Base-by-base conservation (phyloP, 768 basidiomycete genomes). In the Boletus barrowsii region DNA sequence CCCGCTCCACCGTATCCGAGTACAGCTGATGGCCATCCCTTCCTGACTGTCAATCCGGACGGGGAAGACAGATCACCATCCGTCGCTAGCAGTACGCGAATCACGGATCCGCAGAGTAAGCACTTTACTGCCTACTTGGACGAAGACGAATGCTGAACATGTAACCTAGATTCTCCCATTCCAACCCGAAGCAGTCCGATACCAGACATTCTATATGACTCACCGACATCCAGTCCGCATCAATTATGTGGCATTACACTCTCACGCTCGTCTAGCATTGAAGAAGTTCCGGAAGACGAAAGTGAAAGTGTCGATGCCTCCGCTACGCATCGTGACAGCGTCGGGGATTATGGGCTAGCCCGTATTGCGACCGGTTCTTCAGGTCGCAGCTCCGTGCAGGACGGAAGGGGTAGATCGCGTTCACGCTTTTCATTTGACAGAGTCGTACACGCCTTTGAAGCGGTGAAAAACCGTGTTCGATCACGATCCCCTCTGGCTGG, bases 401-500 rank as follows among this genome's bases (percentile, higher is more conserved):
- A 59, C 15, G 20, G 37, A 32, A 68, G 75, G n/a, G 72, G 75
- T 17, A 64, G 68, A 56, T 76, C 65, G 47, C 63, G 63, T 51
- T 76, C 80, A 18, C 76, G 79, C 6, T 84, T 85, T 62, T 81
- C 75, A 43, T 68, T 87, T 8, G 73, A 79, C 13, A 76, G 75
- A 8, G 76, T 85, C 29, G 78, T 82, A 2, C 79, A 74, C 51
- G 73, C 72, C 22, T 61, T 84, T 20, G 80, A 78, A 45, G 81
- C 69, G 10, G 68, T 75, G 43, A 72, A 70, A 51, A 69, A 74
- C 26, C 71, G 67, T 8, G 75, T 85, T 33, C 75, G 81, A 29
- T 79, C 83, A 5, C 71, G 66, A 24, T 82, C 84, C 0, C 73
- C 76, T 10, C 68, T 44, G 13, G 54, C 57, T 24, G 56, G 26